Evolutionary conservation across 2,329 filamentous ascomycete genomes (phyloP), one percentile per base, ranked within the genome.

Genomic region (Colletotrichum sidae): DNA sequence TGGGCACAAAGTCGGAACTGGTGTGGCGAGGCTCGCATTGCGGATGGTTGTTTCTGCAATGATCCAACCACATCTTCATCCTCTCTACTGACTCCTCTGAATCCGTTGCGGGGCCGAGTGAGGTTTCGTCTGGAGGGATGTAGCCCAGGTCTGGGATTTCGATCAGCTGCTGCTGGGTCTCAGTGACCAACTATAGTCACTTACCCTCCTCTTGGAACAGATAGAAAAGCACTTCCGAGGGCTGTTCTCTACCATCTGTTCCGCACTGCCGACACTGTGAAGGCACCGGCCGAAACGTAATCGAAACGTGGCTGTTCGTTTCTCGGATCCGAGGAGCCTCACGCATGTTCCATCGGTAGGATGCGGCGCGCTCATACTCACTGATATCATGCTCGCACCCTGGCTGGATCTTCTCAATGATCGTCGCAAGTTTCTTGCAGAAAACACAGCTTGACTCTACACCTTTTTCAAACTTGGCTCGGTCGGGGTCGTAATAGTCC

Each of bases 41-140:
- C 5, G 53, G 50, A 34, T 68, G 67, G 35, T 54, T 42, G 4
- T 33, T 12, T 7, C 33, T 39, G 42, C 67, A 69, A 9, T 61
- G 15, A 34, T 37, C 47, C 34, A 68, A 13, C 67, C 67, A 69
- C 8, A 13, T 7, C 72, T 25, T 38, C 61, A 65, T 65, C 5
- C 39, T 50, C 5, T 2, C 2, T 12, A 45, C 12, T 3, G 61
- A 38, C 12, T 17, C 6, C 2, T 35, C 37, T 1, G 61, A 61
- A 12, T 55, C 39, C 3, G 57, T 65, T 0, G 39, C 37, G 6
- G 38, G 4, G 9, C 50, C 57, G 4, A 65, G 6, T 10, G 8
- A 8, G 2, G 8, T 35, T 13, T 37, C 44, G 6, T 38, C 17
- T 6, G 45, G 38, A 4, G 25, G 25, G 25, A 41, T 34, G 7